Evolutionary conservation across 2,329 filamentous ascomycete species (phyloP), one percentile per base, ranked within the genome.

Genomic region (Zymoseptoria tritici): DNA sequence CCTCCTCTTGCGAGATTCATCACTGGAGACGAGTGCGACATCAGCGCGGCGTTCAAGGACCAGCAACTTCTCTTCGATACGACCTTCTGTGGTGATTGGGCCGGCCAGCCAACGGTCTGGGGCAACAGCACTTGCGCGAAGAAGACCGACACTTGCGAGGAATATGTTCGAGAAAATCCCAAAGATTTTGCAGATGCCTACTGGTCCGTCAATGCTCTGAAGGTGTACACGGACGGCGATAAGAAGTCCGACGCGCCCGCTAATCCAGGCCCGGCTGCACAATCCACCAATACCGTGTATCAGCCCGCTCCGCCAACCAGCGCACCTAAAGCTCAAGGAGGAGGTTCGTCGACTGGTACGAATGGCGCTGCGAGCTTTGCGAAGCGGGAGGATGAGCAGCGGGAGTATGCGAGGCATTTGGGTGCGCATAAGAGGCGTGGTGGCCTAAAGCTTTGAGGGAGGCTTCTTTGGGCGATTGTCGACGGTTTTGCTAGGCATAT

Each of bases 11-110:
- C 86, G 0, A 84, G 88, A 58, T 90, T 90, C 73, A 16, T 16
- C 16, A 83, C 66, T 50, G 73, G 74, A 16, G 66, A 60, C 31
- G 36, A 46, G 16, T 78, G 75, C 59, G 64, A 74, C 46, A 72
- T 77, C 56, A 57, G 71, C 60, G 55, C 57, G 11, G 60, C 71
- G 16, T 75, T 78, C 67, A 67, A 54, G 2, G 63, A 74, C 53
- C 71, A 75, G 53, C 59, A 68, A 11, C 77, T 82, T 24, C 84
- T 82, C 6, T 91, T 95, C 79, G 94, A 94, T 74, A 77, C 77
- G 22, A 81, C 73, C 16, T 77, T 77, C 64, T 78, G 76, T 59
- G 76, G 76, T 36, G 70, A 73, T 54, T 76, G 71, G 71, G 74
- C 74, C 6, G 73, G 73, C 42, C 67, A 66, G 21, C 64, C 68